A percentile compares a stretch with the other conserved stretches of the same genome.
phyloP scores from a whole-genome alignment of 257 asterid species.

The Solanum rostratum region DNA sequence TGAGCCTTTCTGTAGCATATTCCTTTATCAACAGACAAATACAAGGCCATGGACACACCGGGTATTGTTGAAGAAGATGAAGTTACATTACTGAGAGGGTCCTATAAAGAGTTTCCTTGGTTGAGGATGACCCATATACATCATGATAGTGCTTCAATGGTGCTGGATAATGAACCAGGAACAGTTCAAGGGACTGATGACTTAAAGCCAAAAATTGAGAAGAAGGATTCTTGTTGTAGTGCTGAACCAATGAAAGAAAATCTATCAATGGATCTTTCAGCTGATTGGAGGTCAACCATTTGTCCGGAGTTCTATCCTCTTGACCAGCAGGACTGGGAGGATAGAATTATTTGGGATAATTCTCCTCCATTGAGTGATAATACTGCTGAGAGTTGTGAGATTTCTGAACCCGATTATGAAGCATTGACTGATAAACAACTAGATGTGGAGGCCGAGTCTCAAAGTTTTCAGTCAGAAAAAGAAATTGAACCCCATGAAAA shows the following conservation, averaged over 20 bases:
- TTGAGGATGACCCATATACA: constrained; percentile 23
- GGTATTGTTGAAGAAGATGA: constrained; percentile 88
- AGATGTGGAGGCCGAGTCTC: constrained; percentile 24
- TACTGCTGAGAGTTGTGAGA: constrained; percentile 66
- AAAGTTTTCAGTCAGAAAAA: constrained; percentile 17
- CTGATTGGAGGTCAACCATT: constrained; percentile 30
- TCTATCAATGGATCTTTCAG: constrained; percentile 16
- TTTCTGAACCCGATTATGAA: constrained; percentile 82
- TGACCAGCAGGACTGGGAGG: constrained; percentile 98
- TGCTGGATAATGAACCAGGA: constrained; percentile 32
- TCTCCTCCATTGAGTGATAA: constrained; percentile 46
- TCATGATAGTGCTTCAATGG: constrained; percentile 20
- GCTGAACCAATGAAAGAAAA: constrained; percentile 63
- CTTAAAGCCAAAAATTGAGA: constrained; percentile 19
- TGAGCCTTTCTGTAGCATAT: background rate
- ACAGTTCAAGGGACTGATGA: constrained; percentile 27
- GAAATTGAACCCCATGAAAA: constrained; percentile 29
- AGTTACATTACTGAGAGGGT: constrained; percentile 55
- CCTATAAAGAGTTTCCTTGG: constrained; percentile 54
- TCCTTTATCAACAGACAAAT: constrained; percentile 43
- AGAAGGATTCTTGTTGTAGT: constrained; percentile 46
- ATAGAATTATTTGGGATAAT: constrained; percentile 74
- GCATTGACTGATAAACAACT: constrained; percentile 30
- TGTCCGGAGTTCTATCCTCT: constrained; percentile 56
- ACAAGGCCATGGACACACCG: constrained; percentile 43